phyloP scores from a whole-genome alignment of 176 grass and related monocot species.

The Musa beccarii region DNA sequence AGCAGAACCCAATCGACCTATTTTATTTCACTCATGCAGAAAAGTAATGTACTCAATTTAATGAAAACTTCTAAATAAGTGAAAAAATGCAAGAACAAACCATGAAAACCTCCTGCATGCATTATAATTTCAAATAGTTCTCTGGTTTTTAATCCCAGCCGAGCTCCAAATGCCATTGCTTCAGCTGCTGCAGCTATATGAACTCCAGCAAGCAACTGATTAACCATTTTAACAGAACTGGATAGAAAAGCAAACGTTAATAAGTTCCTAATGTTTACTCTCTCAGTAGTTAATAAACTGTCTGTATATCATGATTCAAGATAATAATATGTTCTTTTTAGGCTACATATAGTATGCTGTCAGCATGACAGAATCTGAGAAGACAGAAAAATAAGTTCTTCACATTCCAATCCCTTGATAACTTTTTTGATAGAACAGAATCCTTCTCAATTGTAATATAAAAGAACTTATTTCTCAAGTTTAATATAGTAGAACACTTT shows the following conservation, averaged over 20 bases:
- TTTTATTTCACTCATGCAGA: background rate
- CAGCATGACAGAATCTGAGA: background rate
- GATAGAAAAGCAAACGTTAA: conserved; percentile 24
- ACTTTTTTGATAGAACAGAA: background rate
- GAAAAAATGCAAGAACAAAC: conserved; percentile 28
- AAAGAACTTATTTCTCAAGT: background rate
- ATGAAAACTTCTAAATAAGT: conserved; percentile 6
- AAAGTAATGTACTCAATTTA: background rate
- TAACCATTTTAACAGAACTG: conserved; percentile 99
- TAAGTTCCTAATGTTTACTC: background rate
- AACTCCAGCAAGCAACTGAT: conserved; percentile 95
- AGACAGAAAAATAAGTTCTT: background rate
- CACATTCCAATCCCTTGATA: background rate
- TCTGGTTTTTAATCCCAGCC: conserved; percentile 63
- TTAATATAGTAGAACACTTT: background rate
- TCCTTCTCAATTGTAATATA: background rate
- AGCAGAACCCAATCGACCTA: too few species aligned
- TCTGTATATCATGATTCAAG: background rate
- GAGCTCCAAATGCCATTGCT: conserved; percentile 85
- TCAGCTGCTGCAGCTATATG: conserved; percentile 93
- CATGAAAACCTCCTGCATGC: conserved; percentile 81
- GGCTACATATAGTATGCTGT: background rate
- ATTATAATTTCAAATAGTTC: conserved; percentile 83
- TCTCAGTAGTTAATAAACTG: background rate
- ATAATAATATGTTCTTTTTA: background rate